Evolutionary conservation across 805 yeast genomes (phyloP).

Genomic region (Yarrowia phangngaensis): DNA sequence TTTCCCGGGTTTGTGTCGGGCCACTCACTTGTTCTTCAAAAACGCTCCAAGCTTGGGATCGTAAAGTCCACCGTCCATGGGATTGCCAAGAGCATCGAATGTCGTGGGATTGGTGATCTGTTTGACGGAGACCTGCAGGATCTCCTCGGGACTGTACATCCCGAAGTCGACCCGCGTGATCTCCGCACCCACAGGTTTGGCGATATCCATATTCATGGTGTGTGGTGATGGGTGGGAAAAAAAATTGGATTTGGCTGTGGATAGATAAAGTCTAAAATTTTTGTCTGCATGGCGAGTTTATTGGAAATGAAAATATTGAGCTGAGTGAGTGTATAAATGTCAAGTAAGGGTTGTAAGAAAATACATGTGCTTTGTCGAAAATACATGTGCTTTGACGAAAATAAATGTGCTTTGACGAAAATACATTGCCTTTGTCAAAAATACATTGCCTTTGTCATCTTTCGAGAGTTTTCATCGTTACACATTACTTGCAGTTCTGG

Average conservation of each 20-base stretch:
- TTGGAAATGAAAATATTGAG: too few species aligned
- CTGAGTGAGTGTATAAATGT: too few species aligned
- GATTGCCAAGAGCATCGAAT: constrained; percentile 95
- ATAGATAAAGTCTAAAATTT: neutral
- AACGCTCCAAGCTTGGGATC: constrained; percentile 96
- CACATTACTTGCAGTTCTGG: too few species aligned
- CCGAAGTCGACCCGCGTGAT: constrained; percentile 90
- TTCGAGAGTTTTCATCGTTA: too few species aligned
- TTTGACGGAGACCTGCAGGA: constrained; percentile 83
- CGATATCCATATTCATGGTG: constrained; percentile 70
- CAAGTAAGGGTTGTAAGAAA: too few species aligned
- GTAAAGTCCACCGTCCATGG: constrained; percentile 87
- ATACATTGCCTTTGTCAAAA: too few species aligned
- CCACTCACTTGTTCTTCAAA: constrained; percentile 57
- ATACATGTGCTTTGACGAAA: too few species aligned
- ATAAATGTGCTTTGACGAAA: too few species aligned
- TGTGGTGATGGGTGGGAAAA: constrained; percentile 1
- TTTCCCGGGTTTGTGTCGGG: neutral
- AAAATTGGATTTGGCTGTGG: neutral
- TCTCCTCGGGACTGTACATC: constrained; percentile 74
- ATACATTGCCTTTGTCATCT: too few species aligned
- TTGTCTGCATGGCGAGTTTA: too few species aligned
- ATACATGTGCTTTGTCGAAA: too few species aligned
- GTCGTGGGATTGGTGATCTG: constrained; percentile 94
- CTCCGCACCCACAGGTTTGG: constrained; percentile 94